Evolutionary conservation across 2,329 filamentous ascomycete genomes (phyloP), one percentile per base, ranked within the genome.

Genomic region (Monilinia vaccinii-corymbosi): DNA sequence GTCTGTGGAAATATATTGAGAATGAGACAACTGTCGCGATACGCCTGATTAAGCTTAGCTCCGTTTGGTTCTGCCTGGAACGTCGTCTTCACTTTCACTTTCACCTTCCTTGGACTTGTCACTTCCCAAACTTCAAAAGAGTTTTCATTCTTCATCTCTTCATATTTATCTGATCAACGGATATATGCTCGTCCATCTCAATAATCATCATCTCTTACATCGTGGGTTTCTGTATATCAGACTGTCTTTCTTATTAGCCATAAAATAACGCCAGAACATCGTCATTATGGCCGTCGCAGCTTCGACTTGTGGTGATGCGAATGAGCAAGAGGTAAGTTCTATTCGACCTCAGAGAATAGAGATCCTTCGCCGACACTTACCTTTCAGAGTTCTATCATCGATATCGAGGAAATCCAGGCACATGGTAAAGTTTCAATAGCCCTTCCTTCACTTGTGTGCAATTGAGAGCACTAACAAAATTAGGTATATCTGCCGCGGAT

Each of bases 401-500:
- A 87, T 66, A 83, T 88, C 61, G 85, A 88, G 62, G 75, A 78
- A 48, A 81, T 88, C 36, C 84, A 87, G 71, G 78, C 81, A 38
- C 84, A 88, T 71, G 85, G 82, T 81, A 72, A 46, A 64, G 51
- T 23, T 18, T 42, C 36, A 25, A 45, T 28, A 8, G 11, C 23
- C 55, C 40, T 46, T 56, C 55, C 40, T 46, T 56, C 28, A 57
- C 21, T 10, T 18, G 34, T 23, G 13, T 45, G 6, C 4, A 38
- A 21, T 8, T 48, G 21, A 21, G 16, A 4, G 34, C n/a, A 36
- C 63, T 70, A 31, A 66, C 42, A 8, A 13, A 49, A 61, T 7
- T 58, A 82, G 81, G 85, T 46, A 83, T 88, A 65, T 81, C 81
- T 59, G 82, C 81, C 36, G 77, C 81, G 2, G 85, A 88, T 68